Conservation (phyloP, 148 eudicot species). For the Vaccinium vitisidaea region DNA sequence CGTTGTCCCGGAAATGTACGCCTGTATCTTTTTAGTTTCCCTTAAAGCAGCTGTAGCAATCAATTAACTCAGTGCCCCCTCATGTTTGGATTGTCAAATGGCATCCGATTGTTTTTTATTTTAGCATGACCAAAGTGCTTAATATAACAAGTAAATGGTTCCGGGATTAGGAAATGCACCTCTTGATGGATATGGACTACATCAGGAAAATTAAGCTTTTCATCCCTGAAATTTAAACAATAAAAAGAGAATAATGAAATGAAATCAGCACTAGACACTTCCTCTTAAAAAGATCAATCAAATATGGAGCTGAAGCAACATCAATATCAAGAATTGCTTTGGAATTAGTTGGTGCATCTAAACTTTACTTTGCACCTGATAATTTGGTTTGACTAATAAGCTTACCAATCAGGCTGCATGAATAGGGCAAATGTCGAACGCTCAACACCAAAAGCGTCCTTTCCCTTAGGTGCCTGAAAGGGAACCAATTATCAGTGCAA, state of each 20-base stretch:
- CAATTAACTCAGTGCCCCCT: not conserved
- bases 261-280: conserved; percentile 7
- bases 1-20: not conserved
- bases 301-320: not conserved
- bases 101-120: not conserved
- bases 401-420: conserved; percentile 98
- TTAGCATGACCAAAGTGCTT: not conserved
- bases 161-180: conserved; percentile 37
- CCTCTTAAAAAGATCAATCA: not conserved
- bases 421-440: conserved; percentile 94
- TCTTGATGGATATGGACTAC: conserved; percentile 68
- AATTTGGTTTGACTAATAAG: conserved; percentile 2
- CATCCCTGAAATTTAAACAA: conserved; percentile 53
- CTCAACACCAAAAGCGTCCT: conserved; percentile 65
- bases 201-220: conserved; percentile 77
- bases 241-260: not conserved
- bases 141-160: not conserved
- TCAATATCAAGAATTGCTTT: not conserved
- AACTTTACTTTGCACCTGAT: not conserved
- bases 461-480: conserved; percentile 71
- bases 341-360: not conserved
- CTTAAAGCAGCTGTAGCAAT: not conserved
- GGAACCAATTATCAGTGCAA: not conserved
- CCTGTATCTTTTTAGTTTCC: not conserved
- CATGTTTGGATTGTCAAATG: not conserved